A percentile compares a stretch with the other conserved stretches of the same genome.
Evolutionary conservation across 208 protist genomes (phyloP).

Genomic region (Leishmania tarentolae): DNA sequence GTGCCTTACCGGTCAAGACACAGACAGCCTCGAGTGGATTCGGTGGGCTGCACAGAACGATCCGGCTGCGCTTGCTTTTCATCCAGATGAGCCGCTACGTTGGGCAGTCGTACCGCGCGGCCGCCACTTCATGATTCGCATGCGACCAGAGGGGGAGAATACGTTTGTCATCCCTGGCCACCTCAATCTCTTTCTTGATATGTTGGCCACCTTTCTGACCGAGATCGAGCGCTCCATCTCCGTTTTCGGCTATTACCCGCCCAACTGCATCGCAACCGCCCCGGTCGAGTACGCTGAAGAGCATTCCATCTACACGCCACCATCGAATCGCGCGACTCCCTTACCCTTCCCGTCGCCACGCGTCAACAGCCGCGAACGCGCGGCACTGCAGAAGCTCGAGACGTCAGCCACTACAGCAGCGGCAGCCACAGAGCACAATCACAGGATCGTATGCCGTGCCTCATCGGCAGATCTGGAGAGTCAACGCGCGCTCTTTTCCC

Average conservation of each 20-base stretch:
- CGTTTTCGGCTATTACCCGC: conserved; percentile 30
- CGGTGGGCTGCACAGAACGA: conserved; percentile 17
- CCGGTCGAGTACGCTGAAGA: conserved; percentile 5
- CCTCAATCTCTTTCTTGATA: conserved; percentile 18
- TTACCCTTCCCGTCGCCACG: conserved; percentile 9
- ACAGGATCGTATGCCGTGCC: conserved; percentile 3
- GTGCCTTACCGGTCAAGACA: conserved; percentile 24
- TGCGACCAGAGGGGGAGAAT: conserved; percentile 24
- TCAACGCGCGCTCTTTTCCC: conserved; percentile 50
- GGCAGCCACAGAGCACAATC: neutral
- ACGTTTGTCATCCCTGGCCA: conserved; percentile 18
- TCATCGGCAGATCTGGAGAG: conserved; percentile 25
- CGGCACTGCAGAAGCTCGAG: conserved; percentile 3
- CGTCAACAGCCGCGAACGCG: conserved; percentile 7
- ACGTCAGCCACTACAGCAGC: conserved; percentile 10
- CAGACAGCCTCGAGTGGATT: conserved; percentile 14
- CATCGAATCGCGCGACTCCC: neutral
- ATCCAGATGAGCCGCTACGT: conserved; percentile 26
- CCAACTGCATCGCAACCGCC: conserved; percentile 10
- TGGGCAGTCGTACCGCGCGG: conserved; percentile 29
- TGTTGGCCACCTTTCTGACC: conserved; percentile 6
- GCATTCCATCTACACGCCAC: neutral
- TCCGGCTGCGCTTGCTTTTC: conserved; percentile 17
- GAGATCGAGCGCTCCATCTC: conserved; percentile 24
- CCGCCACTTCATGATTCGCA: conserved; percentile 28